phyloP scores from a whole-genome alignment of 306 rosid genomes.

The Hylodesmum podocarpum region DNA sequence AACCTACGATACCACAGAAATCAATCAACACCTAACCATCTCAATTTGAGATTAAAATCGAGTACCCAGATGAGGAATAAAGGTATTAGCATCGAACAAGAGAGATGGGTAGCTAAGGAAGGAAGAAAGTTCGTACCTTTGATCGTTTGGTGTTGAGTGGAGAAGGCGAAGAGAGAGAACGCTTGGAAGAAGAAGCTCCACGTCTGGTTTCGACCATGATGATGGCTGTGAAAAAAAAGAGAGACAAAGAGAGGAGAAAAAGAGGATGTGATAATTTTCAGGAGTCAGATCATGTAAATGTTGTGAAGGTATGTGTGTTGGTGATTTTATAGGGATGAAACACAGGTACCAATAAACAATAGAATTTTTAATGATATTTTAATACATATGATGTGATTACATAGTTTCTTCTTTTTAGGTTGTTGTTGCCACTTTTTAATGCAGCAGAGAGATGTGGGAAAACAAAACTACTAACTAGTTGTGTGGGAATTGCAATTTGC shows the following conservation, averaged over 20 bases:
- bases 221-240: not conserved
- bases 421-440: not conserved
- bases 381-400: not conserved
- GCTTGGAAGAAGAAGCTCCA: conserved; percentile 76
- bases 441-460: not conserved
- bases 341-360: not conserved
- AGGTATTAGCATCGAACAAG: not conserved
- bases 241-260: not conserved
- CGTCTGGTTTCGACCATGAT: conserved; percentile 93
- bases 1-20: conserved; percentile 46
- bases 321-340: not conserved
- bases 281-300: conserved; percentile 8
- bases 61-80: conserved; percentile 14
- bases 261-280: not conserved
- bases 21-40: conserved; percentile 31
- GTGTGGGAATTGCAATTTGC: not conserved
- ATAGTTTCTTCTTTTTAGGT: not conserved
- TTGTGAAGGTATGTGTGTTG: conserved; percentile 15
- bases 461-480: not conserved
- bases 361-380: not conserved
- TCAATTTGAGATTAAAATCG: not conserved
- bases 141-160: conserved; percentile 67
- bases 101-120: not conserved
- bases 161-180: conserved; percentile 66
- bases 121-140: conserved; percentile 48